Evolutionary conservation across 163 green algal genomes (phyloP), one percentile per base, ranked within the genome.

Genomic region (Prototheca cutis): DNA sequence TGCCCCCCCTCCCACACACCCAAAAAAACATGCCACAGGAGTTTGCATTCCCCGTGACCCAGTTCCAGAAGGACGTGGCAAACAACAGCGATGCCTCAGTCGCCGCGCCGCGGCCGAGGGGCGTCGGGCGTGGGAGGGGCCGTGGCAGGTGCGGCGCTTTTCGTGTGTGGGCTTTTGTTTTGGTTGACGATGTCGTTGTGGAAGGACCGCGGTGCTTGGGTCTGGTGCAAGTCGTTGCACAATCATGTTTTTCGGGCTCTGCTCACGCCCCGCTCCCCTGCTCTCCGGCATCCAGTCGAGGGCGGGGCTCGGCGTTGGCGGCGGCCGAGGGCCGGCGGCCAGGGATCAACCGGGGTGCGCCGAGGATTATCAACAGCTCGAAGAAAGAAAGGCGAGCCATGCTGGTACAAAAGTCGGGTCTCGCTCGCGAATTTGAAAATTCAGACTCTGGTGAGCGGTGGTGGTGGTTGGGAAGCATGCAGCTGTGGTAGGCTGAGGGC

Each of bases 31-130:
- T 45, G 36, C 36, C 36, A 15, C 36, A 45, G 36, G 69, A 77
- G n/a, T 77, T 77, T 51, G 45, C 53, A 47, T 69, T 77, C 47
- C 52, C 58, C 34, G 33, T 62, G 27, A 25, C 48, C 4, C 51
- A 72, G 48, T 72, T 77, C 49, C 21, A 63, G 40, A n/a, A 23
- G 0, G 31, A 66, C 49, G 59, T 71, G 49, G 53, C 54, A 32
- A 61, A 53, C 3, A 61, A 57, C 29, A 67, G 47, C 19, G 60
- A 70, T 34, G 59, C 48, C 30, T 13, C 56, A 2, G 13, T 74
- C 4, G 47, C 48, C n/a, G 49, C 57, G 10, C 40, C 61, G 17
- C n/a, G 29, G 45, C 40, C 32, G 27, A 61, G 45, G 23, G 63
- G 40, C 23, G 58, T 53, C 27, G 40, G 62, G 1, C 19, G 61